Conservation (phyloP, 805 yeast species). For the Metschnikowia hibisci region DNA sequence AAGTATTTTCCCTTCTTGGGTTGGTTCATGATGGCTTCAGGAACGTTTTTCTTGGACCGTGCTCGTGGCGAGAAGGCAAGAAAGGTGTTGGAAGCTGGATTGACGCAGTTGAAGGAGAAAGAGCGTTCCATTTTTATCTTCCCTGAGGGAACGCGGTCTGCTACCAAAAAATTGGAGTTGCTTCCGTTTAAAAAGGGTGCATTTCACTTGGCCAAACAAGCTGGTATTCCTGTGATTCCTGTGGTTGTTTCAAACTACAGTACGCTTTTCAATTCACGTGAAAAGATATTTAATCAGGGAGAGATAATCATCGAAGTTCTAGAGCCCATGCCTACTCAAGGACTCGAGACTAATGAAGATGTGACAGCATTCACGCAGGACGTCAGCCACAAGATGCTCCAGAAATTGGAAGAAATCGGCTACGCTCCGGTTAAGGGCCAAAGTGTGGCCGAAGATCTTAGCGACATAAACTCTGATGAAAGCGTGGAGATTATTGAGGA, state of each 20-base stretch:
- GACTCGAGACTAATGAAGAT: slow-evolving; percentile 61
- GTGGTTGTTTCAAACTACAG: slow-evolving; percentile 85
- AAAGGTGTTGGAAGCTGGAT: slow-evolving; percentile 67
- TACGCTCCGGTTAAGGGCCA: slow-evolving; percentile 21
- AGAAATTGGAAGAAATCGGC: slow-evolving; percentile 39
- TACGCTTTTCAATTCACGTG: slow-evolving; percentile 56
- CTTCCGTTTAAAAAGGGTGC: slow-evolving; percentile 96
- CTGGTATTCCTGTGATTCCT: slow-evolving; percentile 85
- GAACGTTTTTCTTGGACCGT: slow-evolving; percentile 89
- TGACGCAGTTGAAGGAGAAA: slow-evolving; percentile 53
- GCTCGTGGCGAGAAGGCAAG: slow-evolving; percentile 71
- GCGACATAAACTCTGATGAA: slow-evolving; percentile 10
- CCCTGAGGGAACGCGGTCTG: slow-evolving; percentile 97
- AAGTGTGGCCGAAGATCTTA: background rate
- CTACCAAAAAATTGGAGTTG: slow-evolving; percentile 59
- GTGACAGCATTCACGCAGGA: slow-evolving; percentile 55
- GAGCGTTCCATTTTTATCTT: slow-evolving; percentile 82
- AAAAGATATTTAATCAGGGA: slow-evolving; percentile 70
- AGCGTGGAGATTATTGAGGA: slow-evolving; percentile 18
- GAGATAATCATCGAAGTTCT: slow-evolving; percentile 73
- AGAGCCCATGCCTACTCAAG: slow-evolving; percentile 72
- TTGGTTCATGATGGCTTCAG: slow-evolving; percentile 92
- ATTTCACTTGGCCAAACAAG: slow-evolving; percentile 93
- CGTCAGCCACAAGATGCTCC: slow-evolving; percentile 58
- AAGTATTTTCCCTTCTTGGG: slow-evolving; percentile 88